Conservation (phyloP, 805 yeast genomes). For the Saturnispora hagleri region DNA sequence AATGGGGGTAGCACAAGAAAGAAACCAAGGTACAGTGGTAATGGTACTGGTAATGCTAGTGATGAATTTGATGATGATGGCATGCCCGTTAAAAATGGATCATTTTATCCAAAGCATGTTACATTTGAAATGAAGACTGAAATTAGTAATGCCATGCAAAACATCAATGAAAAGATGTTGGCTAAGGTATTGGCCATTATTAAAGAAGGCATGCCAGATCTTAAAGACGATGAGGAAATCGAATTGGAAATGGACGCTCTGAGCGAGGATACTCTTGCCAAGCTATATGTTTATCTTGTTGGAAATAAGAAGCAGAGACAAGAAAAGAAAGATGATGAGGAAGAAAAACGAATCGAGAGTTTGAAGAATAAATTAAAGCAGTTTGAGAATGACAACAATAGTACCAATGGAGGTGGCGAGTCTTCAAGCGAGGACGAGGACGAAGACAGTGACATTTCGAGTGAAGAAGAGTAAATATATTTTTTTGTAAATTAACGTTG, state of each 20-base stretch:
- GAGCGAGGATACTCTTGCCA: constrained; percentile 73
- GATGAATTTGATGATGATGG: constrained; percentile 30
- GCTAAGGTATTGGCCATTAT: constrained; percentile 79
- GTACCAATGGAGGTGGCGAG: constrained; percentile 39
- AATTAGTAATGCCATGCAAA: constrained; percentile 76
- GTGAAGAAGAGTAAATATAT: constrained; percentile 20
- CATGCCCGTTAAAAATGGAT: constrained; percentile 14
- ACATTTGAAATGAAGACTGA: constrained; percentile 96
- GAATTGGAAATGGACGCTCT: constrained; percentile 93
- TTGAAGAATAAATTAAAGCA: constrained; percentile 70
- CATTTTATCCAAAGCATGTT: constrained; percentile 35
- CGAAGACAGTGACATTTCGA: constrained; percentile 25
- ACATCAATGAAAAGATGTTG: constrained; percentile 66
- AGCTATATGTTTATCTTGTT: constrained; percentile 76
- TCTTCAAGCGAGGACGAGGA: constrained; percentile 64
- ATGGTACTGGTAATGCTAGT: constrained; percentile 17
- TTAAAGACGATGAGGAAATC: constrained; percentile 79
- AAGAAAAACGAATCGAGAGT: constrained; percentile 66
- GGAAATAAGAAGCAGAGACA: constrained; percentile 28
- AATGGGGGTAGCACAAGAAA: constrained; percentile 5
- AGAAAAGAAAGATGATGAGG: constrained; percentile 41
- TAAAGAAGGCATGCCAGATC: constrained; percentile 63
- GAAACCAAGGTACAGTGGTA: constrained; percentile 42
- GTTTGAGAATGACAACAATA: constrained; percentile 38
- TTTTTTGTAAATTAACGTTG: constrained; percentile 8